Evolutionary conservation across 176 grass and related monocot species (phyloP).

Genomic region (Ampelocalamus luodianensis): DNA sequence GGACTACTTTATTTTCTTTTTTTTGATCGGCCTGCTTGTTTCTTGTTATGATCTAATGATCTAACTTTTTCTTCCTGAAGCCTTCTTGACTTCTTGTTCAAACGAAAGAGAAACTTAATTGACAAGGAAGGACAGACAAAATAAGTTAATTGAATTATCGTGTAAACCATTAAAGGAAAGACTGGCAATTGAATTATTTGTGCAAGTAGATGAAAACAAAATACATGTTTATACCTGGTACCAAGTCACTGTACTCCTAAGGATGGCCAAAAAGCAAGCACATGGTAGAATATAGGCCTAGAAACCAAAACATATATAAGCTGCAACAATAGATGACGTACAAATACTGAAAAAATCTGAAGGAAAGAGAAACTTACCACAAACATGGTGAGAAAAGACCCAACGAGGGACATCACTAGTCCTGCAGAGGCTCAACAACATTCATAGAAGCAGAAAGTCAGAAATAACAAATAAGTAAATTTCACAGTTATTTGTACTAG

Average conservation of each 20-base stretch:
- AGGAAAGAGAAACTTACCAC: constrained; percentile 52
- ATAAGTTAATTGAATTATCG: too few species aligned
- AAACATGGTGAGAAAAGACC: constrained; percentile 79
- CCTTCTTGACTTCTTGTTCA: too few species aligned
- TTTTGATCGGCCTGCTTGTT: too few species aligned
- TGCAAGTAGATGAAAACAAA: neutral
- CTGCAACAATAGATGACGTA: neutral
- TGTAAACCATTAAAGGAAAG: too few species aligned
- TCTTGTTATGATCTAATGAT: too few species aligned
- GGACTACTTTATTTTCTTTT: too few species aligned
- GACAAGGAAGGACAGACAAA: too few species aligned
- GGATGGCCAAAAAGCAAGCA: constrained; percentile 71
- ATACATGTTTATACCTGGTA: constrained; percentile 46
- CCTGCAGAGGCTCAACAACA: constrained; percentile 36
- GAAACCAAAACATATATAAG: neutral
- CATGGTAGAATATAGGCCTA: constrained; percentile 76
- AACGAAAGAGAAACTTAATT: too few species aligned
- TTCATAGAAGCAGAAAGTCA: too few species aligned
- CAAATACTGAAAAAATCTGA: neutral
- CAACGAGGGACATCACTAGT: constrained; percentile 76
- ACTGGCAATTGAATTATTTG: neutral
- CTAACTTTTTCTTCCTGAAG: too few species aligned
- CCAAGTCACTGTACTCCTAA: constrained; percentile 56
- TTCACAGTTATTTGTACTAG: neutral
- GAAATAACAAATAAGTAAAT: neutral